Conservation (phyloP, 1,284 basidiomycete genomes). For the Sphaerobolus stellatus region DNA sequence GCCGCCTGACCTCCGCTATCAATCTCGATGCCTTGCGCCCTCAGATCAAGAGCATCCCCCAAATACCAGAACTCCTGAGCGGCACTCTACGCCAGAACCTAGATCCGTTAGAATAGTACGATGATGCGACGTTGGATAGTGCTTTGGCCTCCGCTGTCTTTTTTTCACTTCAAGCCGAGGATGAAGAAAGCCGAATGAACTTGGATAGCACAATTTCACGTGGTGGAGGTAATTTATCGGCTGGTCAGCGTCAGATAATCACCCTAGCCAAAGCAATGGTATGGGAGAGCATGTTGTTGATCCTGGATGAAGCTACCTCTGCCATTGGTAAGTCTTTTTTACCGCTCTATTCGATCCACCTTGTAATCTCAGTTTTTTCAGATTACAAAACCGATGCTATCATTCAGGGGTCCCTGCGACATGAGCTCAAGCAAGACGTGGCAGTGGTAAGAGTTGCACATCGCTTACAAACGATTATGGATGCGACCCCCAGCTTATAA, state of each 20-base stretch:
- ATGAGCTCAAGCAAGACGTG: constrained; percentile 51
- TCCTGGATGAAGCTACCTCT: constrained; percentile 55
- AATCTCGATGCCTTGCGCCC: constrained; percentile 61
- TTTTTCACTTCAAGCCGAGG: constrained; percentile 48
- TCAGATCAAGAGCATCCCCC: constrained; percentile 49
- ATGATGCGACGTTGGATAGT: constrained; percentile 58
- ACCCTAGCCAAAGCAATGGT: constrained; percentile 60
- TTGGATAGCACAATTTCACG: constrained; percentile 34
- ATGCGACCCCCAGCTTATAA: constrained; percentile 31
- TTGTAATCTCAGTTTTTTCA: neutral
- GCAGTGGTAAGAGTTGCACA: constrained; percentile 69
- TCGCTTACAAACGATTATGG: constrained; percentile 69
- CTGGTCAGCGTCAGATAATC: constrained; percentile 58
- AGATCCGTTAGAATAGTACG: constrained; percentile 52
- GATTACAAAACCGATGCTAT: constrained; percentile 34
- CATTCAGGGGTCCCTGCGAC: constrained; percentile 57
- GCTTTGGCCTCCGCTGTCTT: constrained; percentile 56
- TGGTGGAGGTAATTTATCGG: constrained; percentile 45
- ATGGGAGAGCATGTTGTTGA: constrained; percentile 55
- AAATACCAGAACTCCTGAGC: constrained; percentile 49
- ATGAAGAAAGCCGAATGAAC: constrained; percentile 27
- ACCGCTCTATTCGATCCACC: neutral
- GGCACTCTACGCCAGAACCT: constrained; percentile 37
- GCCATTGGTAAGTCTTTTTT: constrained; percentile 11
- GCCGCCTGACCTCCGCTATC: constrained; percentile 37